phyloP scores from a whole-genome alignment of 2,329 filamentous ascomycete species.

The Bisporella sp. region DNA sequence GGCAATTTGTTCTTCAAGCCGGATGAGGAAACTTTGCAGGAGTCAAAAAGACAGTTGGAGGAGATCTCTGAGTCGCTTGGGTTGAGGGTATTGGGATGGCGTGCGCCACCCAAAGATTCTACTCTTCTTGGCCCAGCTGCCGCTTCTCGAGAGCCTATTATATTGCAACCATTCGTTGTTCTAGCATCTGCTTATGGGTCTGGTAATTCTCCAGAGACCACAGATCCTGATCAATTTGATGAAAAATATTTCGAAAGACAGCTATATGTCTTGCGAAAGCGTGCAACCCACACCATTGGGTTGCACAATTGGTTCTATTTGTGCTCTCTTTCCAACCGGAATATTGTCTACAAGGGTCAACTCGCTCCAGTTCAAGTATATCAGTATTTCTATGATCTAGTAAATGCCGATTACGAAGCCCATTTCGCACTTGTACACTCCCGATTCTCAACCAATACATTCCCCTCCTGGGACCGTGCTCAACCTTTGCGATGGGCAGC shows the following conservation, averaged over 20 bases:
- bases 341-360: slow-evolving; percentile 99
- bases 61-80: slow-evolving; percentile 84
- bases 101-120: slow-evolving; percentile 90
- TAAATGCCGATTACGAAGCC: slow-evolving; percentile 94
- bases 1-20: slow-evolving; percentile 99
- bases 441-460: slow-evolving; percentile 96
- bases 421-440: slow-evolving; percentile 97
- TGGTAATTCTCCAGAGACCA: slow-evolving; percentile 69
- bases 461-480: slow-evolving; percentile 96
- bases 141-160: slow-evolving; percentile 87
- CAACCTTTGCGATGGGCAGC: slow-evolving; percentile 95
- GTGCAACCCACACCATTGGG: slow-evolving; percentile 87
- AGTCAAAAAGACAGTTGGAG: slow-evolving; percentile 90
- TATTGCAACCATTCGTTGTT: slow-evolving; percentile 93
- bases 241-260: slow-evolving; percentile 84
- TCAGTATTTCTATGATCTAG: slow-evolving; percentile 94
- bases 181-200: slow-evolving; percentile 77
- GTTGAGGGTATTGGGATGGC: slow-evolving; percentile 89
- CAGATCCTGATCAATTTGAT: slow-evolving; percentile 75
- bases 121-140: slow-evolving; percentile 88
- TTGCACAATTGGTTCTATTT: slow-evolving; percentile 99
- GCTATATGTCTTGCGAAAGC: slow-evolving; percentile 90
- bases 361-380: slow-evolving; percentile 92
- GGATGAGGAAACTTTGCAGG: slow-evolving; percentile 79
- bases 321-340: slow-evolving; percentile 91